Evolutionary conservation across 2,329 filamentous ascomycete genomes (phyloP), one percentile per base, ranked within the genome.

Genomic region (Xylariaceae sp.): DNA sequence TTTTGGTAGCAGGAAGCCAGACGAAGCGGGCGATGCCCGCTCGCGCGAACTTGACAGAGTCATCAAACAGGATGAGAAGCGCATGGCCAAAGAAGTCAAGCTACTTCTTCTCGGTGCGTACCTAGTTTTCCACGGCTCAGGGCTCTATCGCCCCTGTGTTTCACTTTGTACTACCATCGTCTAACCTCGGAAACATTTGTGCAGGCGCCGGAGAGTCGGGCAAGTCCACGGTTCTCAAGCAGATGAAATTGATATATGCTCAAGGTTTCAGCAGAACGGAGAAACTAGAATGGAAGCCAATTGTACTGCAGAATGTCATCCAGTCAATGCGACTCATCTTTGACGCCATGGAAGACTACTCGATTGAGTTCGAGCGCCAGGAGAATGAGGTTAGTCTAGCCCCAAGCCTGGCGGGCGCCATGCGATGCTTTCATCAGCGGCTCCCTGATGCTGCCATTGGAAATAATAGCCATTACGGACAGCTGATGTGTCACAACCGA

Each of bases 181-280:
- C 67, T 69, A 53, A 70, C 63, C 37, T 64, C 51, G 53, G 56
- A 40, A 31, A 17, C 50, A 59, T 64, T 53, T 56, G 33, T 63
- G 63, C 67, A 97, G 93, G 94, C 75, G 94, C 94, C 69, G 94
- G 94, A 72, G 94, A 98, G 78, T 95, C 90, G 57, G 91, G 94
- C 65, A 98, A 98, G 78, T 97, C 94, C 7, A 98, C 94, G 1
- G 93, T 98, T 58, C 85, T 98, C 65, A 98, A 98, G 80, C 94
- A 98, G 81, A 98, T 99, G 95, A 94, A 94, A 75, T 87, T 99
- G 75, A 97, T 99, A 68, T 95, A 98, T 74, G 87, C 92, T 12
- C 88, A 92, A 74, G 94, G 95, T 47, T 98, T 98, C 78, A 91
- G 87, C 70, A 90, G 91, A 69, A 87, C 86, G 63, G 95, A 98